Evolutionary conservation across 495 filamentous ascomycete species (phyloP), one percentile per base, ranked within the genome.

Genomic region (Eremomyces bilateralis): DNA sequence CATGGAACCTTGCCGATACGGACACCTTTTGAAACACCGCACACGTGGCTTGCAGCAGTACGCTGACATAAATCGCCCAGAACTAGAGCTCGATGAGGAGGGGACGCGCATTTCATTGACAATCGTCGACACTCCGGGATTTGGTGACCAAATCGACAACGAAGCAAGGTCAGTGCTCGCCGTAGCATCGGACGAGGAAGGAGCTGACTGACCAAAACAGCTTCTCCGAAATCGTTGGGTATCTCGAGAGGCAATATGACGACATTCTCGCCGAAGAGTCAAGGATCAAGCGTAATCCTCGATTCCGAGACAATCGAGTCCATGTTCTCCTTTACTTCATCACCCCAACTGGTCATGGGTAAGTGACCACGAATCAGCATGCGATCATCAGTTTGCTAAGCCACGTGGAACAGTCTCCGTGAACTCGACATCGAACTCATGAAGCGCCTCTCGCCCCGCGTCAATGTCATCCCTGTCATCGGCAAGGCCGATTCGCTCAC

Each of bases 251-350:
- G 58, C 85, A 95, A 71, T 95, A 94, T 61, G 88, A 97, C 61
- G 83, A 95, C 51, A 95, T 97, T 60, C 68, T 97, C 36, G 88
- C 88, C 25, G 84, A 93, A 63, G 88, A 97, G 62, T 95, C 88
- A 46, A 82, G 88, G 65, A 97, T 97, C 64, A 97, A 97, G 76
- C 88, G 88, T 77, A 97, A 97, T 62, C 90, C 88, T 38, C 72
- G 88, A 49, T 97, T 97, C 71, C 74, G 90, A 50, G 88, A 97
- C 60, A 94, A 97, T 61, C 80, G 88, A 60, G 83, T 97, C 24
- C 88, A 97, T 50, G 88, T 81, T 39, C 71, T 95, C 47, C 72
- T 97, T 46, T 97, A 97, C 67, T 97, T 97, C 63, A 94, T 97
- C 62, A 90, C 88, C 43, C 88, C 88, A 20, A 97, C 88, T 34